phyloP scores from a whole-genome alignment of 1,284 basidiomycete genomes.

The Cutaneotrichosporon daszewskae region DNA sequence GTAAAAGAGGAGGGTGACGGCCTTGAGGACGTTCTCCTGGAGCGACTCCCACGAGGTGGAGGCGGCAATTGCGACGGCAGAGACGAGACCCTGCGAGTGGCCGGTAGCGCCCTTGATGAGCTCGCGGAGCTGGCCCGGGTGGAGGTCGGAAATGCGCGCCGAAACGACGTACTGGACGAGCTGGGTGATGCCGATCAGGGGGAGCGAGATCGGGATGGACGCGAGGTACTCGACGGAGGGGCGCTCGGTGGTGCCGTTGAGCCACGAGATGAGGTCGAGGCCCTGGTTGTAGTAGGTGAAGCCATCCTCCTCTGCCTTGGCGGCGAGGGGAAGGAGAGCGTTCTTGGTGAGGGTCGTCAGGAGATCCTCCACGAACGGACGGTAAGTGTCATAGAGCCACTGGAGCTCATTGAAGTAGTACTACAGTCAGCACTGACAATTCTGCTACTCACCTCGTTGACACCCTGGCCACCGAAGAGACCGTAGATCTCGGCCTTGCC shows the following conservation, averaged over 20 bases:
- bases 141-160: conserved; percentile 66
- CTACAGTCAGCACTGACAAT: conserved; percentile 32
- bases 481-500: conserved; percentile 80
- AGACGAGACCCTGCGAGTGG: conserved; percentile 93
- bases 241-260: conserved; percentile 61
- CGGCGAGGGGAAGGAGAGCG: conserved; percentile 67
- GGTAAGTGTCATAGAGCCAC: conserved; percentile 82
- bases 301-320: conserved; percentile 55
- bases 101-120: conserved; percentile 78
- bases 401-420: conserved; percentile 97
- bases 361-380: conserved; percentile 71
- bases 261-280: conserved; percentile 78
- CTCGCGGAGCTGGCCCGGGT: conserved; percentile 69
- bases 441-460: conserved; percentile 79
- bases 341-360: conserved; percentile 60
- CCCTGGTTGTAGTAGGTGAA: conserved; percentile 72
- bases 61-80: conserved; percentile 79
- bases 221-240: conserved; percentile 85
- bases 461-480: conserved; percentile 97
- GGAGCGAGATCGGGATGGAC: conserved; percentile 89
- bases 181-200: conserved; percentile 92
- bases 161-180: conserved; percentile 85
- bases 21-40: conserved; percentile 69
- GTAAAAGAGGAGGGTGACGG: conserved; percentile 86
- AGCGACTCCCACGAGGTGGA: conserved; percentile 72